phyloP scores from a whole-genome alignment of 306 rosid species.

The Ormosia semicastrata region DNA sequence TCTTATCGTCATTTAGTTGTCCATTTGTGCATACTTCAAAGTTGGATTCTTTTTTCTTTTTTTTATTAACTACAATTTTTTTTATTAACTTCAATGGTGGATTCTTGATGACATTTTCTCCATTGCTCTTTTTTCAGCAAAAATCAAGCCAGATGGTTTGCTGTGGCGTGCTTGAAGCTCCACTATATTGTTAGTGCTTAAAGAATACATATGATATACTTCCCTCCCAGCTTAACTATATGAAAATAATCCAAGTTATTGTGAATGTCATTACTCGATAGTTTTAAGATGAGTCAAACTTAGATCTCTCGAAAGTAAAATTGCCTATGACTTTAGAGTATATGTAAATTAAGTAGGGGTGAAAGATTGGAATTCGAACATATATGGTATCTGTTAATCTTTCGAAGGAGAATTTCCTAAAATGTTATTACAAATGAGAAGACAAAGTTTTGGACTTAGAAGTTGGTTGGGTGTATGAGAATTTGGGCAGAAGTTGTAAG shows the following conservation, averaged over 20 bases:
- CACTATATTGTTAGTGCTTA: background rate
- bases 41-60: background rate
- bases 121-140: background rate
- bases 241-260: background rate
- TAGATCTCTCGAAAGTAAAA: background rate
- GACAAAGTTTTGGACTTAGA: no score
- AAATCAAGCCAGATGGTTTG: background rate
- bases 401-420: no score
- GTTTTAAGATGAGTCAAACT: background rate
- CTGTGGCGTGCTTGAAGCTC: background rate
- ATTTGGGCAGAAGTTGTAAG: no score
- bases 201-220: background rate
- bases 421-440: no score
- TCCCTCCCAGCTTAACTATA: no score
- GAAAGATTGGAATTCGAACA: no score
- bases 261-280: background rate
- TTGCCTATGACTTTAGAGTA: background rate
- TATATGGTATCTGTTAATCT: no score
- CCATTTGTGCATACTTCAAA: background rate
- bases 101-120: conserved; percentile 18
- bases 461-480: no score
- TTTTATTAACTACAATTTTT: background rate
- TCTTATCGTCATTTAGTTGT: background rate
- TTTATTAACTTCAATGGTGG: background rate
- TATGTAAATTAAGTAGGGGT: no score